These are phyloP conservation scores for Zelopaecilomyces penicillatus DNA, from an alignment of 2,329 filamentous ascomycete species.

Conservation along the genomic window DNA sequence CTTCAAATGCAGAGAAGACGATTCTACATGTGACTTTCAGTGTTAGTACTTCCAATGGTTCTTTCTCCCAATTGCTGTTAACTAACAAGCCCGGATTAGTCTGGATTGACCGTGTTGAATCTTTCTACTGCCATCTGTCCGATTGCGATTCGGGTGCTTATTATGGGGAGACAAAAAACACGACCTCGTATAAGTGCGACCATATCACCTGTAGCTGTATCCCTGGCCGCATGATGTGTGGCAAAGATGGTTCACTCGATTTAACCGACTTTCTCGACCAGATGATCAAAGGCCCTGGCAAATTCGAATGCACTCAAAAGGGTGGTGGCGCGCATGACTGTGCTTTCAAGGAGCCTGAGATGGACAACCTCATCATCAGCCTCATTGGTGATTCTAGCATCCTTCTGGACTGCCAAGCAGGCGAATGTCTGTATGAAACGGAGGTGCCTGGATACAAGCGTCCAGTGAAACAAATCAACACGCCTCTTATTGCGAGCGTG, in stretches of 20 bases:
- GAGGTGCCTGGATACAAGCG: constrained; percentile 85
- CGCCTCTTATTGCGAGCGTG: constrained; percentile 85
- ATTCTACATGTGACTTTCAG: constrained; percentile 83
- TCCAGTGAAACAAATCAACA: constrained; percentile 92
- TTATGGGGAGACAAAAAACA: constrained; percentile 63
- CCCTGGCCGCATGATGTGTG: constrained; percentile 86
- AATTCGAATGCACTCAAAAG: constrained; percentile 65
- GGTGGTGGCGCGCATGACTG: constrained; percentile 59
- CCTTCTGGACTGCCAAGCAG: constrained; percentile 68
- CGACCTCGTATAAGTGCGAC: constrained; percentile 76
- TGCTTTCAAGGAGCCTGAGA: constrained; percentile 80
- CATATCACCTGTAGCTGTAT: constrained; percentile 83
- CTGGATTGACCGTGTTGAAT: constrained; percentile 90
- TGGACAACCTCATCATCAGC: constrained; percentile 80
- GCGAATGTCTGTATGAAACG: constrained; percentile 88
- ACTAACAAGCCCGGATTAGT: constrained; percentile 41
- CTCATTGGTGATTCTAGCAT: constrained; percentile 93
- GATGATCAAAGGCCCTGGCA: constrained; percentile 77
- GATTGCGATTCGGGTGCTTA: constrained; percentile 68
- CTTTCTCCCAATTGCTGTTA: background rate
- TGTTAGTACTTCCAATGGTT: constrained; percentile 45
- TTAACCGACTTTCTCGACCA: constrained; percentile 80
- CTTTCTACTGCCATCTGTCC: constrained; percentile 88
- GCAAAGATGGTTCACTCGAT: constrained; percentile 83
- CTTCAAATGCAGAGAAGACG: constrained; percentile 75